Evolutionary conservation across 2,329 filamentous ascomycete species (phyloP).

Genomic region (Clonostachys rosea): DNA sequence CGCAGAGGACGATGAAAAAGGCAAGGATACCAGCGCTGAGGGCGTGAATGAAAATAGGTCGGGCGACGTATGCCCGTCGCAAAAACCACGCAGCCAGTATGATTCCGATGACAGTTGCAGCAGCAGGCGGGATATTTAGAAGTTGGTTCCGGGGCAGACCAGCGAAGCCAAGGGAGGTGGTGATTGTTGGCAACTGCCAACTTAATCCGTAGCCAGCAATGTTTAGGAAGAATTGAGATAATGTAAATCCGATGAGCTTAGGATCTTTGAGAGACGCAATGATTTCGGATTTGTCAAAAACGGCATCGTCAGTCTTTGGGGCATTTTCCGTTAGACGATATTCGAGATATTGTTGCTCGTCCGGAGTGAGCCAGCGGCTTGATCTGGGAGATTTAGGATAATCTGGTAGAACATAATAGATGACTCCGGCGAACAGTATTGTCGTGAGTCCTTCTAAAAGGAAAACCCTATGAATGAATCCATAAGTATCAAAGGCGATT

Average conservation of each 20-base stretch:
- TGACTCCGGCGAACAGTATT: conserved; percentile 15
- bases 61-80: neutral
- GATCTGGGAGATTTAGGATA: conserved; percentile 44
- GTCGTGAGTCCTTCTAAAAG: conserved; percentile 36
- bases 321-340: conserved; percentile 28
- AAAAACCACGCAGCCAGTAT: conserved; percentile 31
- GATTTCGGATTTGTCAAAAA: conserved; percentile 26
- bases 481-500: neutral
- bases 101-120: conserved; percentile 28
- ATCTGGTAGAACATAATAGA: conserved; percentile 27
- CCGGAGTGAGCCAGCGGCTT: conserved; percentile 43
- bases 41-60: conserved; percentile 9
- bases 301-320: conserved; percentile 25
- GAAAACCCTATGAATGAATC: conserved; percentile 22
- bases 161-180: conserved; percentile 33
- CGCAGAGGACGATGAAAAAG: conserved; percentile 36
- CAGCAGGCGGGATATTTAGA: conserved; percentile 38
- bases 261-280: conserved; percentile 18
- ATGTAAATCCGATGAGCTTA: conserved; percentile 13
- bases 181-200: conserved; percentile 34
- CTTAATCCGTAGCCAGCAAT: conserved; percentile 32
- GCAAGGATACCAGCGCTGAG: conserved; percentile 31
- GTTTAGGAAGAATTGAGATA: conserved; percentile 25
- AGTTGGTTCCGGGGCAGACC: conserved; percentile 34
- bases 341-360: conserved; percentile 33